phyloP scores from a whole-genome alignment of 2,329 filamentous ascomycete species.

The Davidsoniella neocaledoniae region DNA sequence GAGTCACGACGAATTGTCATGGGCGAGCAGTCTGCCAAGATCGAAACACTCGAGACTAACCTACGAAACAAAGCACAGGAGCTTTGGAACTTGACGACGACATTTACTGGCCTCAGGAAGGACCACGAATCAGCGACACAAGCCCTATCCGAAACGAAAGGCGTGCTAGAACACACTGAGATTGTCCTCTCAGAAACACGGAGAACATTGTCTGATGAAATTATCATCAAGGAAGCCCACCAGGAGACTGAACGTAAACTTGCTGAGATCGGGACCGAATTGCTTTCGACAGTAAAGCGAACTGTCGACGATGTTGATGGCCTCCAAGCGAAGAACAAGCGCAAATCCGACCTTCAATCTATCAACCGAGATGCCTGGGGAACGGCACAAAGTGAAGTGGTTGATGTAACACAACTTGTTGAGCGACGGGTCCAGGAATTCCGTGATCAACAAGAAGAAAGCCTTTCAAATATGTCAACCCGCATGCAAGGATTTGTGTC shows the following conservation, averaged over 20 bases:
- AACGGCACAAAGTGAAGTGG: constrained; percentile 57
- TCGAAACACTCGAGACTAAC: constrained; percentile 81
- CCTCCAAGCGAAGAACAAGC: constrained; percentile 69
- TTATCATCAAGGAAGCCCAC: constrained; percentile 63
- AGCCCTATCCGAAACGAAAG: constrained; percentile 62
- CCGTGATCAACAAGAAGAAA: constrained; percentile 50
- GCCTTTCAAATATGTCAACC: constrained; percentile 49
- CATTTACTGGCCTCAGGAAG: constrained; percentile 75
- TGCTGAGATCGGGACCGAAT: constrained; percentile 51
- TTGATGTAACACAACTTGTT: constrained; percentile 58
- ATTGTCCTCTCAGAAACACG: constrained; percentile 63
- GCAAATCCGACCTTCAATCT: constrained; percentile 68
- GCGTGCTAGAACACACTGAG: constrained; percentile 74
- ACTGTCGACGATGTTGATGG: constrained; percentile 69
- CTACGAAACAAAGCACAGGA: constrained; percentile 89
- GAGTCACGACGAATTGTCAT: constrained; percentile 81
- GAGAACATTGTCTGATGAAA: constrained; percentile 63
- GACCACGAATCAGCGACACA: constrained; percentile 65
- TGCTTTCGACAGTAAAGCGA: constrained; percentile 60
- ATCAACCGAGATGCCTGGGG: constrained; percentile 68
- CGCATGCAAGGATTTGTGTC: constrained; percentile 65
- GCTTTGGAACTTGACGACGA: constrained; percentile 69
- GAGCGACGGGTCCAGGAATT: constrained; percentile 61
- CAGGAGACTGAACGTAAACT: constrained; percentile 70
- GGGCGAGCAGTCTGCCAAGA: constrained; percentile 82